phyloP scores from a whole-genome alignment of 169 alveolate species.

The Ichthyophthirius multifiliis region DNA sequence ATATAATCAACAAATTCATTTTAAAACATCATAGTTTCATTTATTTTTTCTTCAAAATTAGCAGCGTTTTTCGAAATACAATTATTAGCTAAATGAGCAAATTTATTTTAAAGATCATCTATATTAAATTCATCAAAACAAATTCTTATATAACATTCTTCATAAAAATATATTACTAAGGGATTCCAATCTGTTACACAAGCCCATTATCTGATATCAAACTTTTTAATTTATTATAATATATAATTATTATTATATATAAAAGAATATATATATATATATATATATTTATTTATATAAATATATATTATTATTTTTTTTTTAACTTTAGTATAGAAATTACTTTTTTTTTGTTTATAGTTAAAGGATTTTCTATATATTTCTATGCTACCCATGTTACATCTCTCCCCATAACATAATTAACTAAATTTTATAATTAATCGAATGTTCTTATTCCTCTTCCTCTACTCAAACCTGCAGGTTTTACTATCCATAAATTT shows the following conservation, averaged over 20 bases:
- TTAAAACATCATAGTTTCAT: conserved; percentile 4
- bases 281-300: too few relatives aligned
- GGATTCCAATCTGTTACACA: conserved; percentile 63
- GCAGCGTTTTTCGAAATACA: neutral
- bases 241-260: neutral
- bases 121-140: conserved; percentile 44
- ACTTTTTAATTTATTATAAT: conserved; percentile 46
- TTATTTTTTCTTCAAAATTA: conserved; percentile 1
- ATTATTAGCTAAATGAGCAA: conserved; percentile 66
- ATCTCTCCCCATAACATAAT: conserved; percentile 20
- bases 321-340: neutral
- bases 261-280: too few relatives aligned
- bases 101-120: conserved; percentile 49
- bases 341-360: conserved; percentile 17
- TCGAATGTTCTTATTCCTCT: conserved; percentile 44
- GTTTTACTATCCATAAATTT: conserved; percentile 44
- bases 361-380: conserved; percentile 44
- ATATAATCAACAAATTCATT: neutral
- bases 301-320: neutral
- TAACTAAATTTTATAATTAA: conserved; percentile 7
- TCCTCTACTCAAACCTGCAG: conserved; percentile 45
- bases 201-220: conserved; percentile 63
- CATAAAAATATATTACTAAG: conserved; percentile 54
- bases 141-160: conserved; percentile 61
- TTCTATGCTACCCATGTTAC: conserved; percentile 22